Base-by-base conservation (phyloP, 2,329 filamentous ascomycete species). In the Ascochyta pisi region DNA sequence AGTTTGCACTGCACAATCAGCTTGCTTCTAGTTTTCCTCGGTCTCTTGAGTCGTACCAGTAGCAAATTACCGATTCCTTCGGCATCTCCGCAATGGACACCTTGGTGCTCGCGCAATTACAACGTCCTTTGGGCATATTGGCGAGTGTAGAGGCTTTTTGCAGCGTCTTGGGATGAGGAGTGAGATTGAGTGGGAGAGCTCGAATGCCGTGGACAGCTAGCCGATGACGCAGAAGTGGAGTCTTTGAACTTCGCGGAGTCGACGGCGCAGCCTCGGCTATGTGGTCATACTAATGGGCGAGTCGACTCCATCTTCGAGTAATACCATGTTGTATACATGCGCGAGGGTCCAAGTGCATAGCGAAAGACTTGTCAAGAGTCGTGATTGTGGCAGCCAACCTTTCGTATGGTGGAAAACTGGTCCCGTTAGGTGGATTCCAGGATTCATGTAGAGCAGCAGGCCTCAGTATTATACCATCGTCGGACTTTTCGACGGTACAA, bases 51-150 rank as follows among this genome's bases (percentile, higher is more conserved):
- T 31, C 53, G 24, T 57, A 73, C 70, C 71, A 74, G 50, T 71
- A 73, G 59, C 71, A 73, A 15, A 74, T 58, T 0, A 47, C 45
- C 2, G 67, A 66, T n/a, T 64, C 31, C 9, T 60, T 49, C 0
- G 66, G 70, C 15, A 68, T 15, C n/a, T 58, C 41, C 4, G 66
- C 44, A n/a, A 72, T 53, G 6, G 54, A 58, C 31, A 74, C 64
- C 10, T 56, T 70, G 48, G 73, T 70, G 40, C 58, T 57, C 16
- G 50, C 61, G 59, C 69, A 74, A 44, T 74, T 74, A 58, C 68
- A 74, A 46, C 62, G 67, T 52, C 70, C 71, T 55, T 69, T 58
- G 6, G 57, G 42, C 68, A 71, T 71, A 0, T 19, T 58, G 41
- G 19, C 13, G 7, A 13, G 2, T 15, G 53, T 8, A 16, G 24